phyloP scores from a whole-genome alignment of 805 yeast species.

The Metschnikowia similis region DNA sequence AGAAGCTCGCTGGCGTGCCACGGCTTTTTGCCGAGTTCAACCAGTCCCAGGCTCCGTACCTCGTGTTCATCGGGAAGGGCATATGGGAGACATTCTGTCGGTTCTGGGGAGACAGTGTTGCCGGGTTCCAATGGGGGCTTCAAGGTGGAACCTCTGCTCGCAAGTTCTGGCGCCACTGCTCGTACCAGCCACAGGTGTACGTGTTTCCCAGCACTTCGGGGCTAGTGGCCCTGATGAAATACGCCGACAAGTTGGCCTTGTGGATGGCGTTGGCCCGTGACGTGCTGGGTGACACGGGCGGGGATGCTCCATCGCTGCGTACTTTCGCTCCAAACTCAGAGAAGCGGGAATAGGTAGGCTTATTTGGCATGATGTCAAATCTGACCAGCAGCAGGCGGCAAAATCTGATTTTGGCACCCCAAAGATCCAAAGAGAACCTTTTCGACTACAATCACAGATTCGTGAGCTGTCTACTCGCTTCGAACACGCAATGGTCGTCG shows the following conservation, averaged over 20 bases:
- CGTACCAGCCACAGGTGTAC: slow-evolving; percentile 30
- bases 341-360: no score
- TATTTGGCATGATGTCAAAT: no score
- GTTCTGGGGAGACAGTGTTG: slow-evolving; percentile 22
- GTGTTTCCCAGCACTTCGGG: slow-evolving; percentile 77
- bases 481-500: no score
- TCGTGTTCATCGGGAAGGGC: slow-evolving; percentile 69
- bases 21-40: slow-evolving; percentile 44
- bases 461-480: no score
- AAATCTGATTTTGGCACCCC: no score
- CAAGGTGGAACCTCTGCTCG: slow-evolving; percentile 15
- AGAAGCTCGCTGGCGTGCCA: slow-evolving; percentile 54
- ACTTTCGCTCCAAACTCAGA: no score
- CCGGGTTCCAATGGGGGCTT: slow-evolving; percentile 52
- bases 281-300: neutral
- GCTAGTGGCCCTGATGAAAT: slow-evolving; percentile 49
- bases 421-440: no score
- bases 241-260: slow-evolving; percentile 39
- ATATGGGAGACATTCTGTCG: slow-evolving; percentile 62
- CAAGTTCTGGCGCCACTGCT: slow-evolving; percentile 14
- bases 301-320: no score
- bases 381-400: no score
- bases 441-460: no score
- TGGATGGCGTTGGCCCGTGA: slow-evolving; percentile 44
- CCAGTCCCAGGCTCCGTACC: slow-evolving; percentile 32